phyloP scores from a whole-genome alignment of 257 asterid genomes.

The Fraxinus quadrangulata region DNA sequence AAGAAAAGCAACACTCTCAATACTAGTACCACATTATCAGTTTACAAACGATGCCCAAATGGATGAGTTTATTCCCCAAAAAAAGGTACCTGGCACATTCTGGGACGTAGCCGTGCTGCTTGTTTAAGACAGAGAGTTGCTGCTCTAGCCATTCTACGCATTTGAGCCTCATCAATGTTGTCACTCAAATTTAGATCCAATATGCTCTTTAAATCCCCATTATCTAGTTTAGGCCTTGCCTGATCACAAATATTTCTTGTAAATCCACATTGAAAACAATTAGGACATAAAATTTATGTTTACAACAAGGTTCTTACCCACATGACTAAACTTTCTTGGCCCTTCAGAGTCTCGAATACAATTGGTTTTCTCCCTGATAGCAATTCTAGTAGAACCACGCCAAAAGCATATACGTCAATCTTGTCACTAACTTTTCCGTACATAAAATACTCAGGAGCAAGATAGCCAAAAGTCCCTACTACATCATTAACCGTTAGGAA shows the following conservation, averaged over 20 bases:
- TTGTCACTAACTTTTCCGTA: slow-evolving; percentile 95
- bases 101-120: slow-evolving; percentile 85
- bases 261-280: not conserved
- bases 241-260: slow-evolving; percentile 16
- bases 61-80: not conserved
- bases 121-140: slow-evolving; percentile 80
- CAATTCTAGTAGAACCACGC: slow-evolving; percentile 89
- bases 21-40: not conserved
- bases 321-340: slow-evolving; percentile 80
- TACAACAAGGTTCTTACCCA: slow-evolving; percentile 65
- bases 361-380: slow-evolving; percentile 87
- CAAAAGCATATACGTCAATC: slow-evolving; percentile 91
- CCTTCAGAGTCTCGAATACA: slow-evolving; percentile 57
- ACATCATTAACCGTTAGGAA: slow-evolving; percentile 71
- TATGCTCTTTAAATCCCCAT: slow-evolving; percentile 55
- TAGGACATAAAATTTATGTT: slow-evolving; percentile 6
- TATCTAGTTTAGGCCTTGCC: slow-evolving; percentile 84
- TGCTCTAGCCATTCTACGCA: slow-evolving; percentile 71
- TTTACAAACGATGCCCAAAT: not conserved
- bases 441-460: slow-evolving; percentile 98
- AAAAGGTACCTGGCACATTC: slow-evolving; percentile 63
- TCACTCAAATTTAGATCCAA: slow-evolving; percentile 62
- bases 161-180: slow-evolving; percentile 46
- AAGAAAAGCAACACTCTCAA: not conserved
- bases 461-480: slow-evolving; percentile 96